Evolutionary conservation across 2,329 filamentous ascomycete species (phyloP).

Genomic region (Sporothrix sp.): DNA sequence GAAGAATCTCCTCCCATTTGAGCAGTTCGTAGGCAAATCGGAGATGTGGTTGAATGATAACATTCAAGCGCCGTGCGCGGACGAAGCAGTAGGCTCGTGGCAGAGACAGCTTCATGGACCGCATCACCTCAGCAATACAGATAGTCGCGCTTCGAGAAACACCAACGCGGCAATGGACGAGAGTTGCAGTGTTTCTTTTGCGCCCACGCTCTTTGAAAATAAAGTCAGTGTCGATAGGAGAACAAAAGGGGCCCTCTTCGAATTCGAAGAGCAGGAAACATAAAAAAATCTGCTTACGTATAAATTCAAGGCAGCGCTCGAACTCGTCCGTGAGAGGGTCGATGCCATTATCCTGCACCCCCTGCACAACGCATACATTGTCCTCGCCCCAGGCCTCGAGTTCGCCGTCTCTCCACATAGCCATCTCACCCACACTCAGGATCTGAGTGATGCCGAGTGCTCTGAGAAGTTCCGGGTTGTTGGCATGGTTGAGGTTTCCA

Average conservation of each 20-base stretch:
- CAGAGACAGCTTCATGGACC: conserved; percentile 66
- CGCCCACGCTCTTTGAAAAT: conserved; percentile 60
- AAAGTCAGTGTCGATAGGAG: conserved; percentile 9
- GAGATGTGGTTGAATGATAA: conserved; percentile 95
- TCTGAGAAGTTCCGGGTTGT: conserved; percentile 75
- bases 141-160: conserved; percentile 94
- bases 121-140: conserved; percentile 98
- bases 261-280: no score
- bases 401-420: conserved; percentile 67
- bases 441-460: conserved; percentile 78
- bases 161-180: conserved; percentile 93
- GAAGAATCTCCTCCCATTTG: conserved; percentile 83
- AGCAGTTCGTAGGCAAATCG: conserved; percentile 91
- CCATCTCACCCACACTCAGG: conserved; percentile 82
- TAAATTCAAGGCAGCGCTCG: conserved; percentile 76
- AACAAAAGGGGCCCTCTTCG: neutral
- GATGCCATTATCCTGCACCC: conserved; percentile 93
- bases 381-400: conserved; percentile 63
- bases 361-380: conserved; percentile 71
- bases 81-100: conserved; percentile 95
- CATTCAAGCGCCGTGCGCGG: conserved; percentile 80
- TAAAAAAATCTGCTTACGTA: no score
- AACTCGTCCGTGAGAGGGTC: conserved; percentile 85
- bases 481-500: conserved; percentile 85
- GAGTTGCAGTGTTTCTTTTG: conserved; percentile 65